Evolutionary conservation across 805 yeast genomes (phyloP).

Genomic region (Candida alai): DNA sequence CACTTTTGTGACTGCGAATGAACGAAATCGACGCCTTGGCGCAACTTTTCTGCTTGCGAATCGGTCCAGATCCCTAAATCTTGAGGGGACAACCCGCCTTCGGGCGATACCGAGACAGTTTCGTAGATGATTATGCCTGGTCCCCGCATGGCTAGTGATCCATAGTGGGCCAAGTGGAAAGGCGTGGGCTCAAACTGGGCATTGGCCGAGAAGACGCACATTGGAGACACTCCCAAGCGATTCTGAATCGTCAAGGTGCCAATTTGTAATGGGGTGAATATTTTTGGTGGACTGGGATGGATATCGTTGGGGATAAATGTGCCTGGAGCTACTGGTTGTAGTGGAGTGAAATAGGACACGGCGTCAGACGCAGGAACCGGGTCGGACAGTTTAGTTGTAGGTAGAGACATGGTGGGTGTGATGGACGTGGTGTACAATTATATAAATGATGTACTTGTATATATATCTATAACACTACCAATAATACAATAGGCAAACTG

Average conservation of each 20-base stretch:
- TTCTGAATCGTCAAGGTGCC: conserved; percentile 40
- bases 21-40: conserved; percentile 38
- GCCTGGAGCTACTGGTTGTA: conserved; percentile 31
- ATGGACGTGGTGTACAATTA: not conserved
- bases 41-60: conserved; percentile 40
- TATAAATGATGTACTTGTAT: not conserved
- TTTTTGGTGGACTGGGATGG: conserved; percentile 23
- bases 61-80: conserved; percentile 51
- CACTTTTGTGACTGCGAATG: conserved; percentile 42
- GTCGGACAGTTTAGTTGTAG: conserved; percentile 8
- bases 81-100: conserved; percentile 40
- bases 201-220: conserved; percentile 48
- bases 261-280: conserved; percentile 43
- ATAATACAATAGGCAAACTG: not conserved
- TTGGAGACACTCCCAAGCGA: conserved; percentile 53
- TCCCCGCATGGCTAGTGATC: conserved; percentile 43
- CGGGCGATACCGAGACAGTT: conserved; percentile 38
- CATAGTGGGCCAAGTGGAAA: conserved; percentile 48
- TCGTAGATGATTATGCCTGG: conserved; percentile 48
- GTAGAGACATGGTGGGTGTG: conserved; percentile 1
- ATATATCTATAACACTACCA: not conserved
- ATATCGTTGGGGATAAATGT: conserved; percentile 18
- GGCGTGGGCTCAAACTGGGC: conserved; percentile 38
- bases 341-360: conserved; percentile 25
- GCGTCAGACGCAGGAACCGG: conserved; percentile 7